phyloP scores from a whole-genome alignment of 192 early-diverging fungal genomes.

The Podila epicladia region DNA sequence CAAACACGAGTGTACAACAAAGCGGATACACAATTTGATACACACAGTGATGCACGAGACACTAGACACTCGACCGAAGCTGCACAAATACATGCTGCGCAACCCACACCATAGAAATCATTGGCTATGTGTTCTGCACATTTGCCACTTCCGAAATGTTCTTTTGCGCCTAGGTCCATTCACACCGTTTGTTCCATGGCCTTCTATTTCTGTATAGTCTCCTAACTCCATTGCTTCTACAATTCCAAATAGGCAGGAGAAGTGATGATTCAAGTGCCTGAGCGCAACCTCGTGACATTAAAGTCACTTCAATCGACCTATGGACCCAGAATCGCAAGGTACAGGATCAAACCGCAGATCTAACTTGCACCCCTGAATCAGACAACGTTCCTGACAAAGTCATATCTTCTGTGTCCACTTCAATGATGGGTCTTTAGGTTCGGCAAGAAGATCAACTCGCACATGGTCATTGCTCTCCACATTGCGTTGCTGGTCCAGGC shows the following conservation, averaged over 20 bases:
- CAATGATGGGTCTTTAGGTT: constrained; percentile 7
- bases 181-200: not conserved
- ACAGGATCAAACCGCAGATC: not conserved
- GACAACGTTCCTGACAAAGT: not conserved
- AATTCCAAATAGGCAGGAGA: constrained; percentile 55
- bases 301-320: constrained; percentile 45
- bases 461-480: constrained; percentile 60
- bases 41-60: constrained; percentile 8
- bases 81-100: not conserved
- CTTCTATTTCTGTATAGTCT: no score
- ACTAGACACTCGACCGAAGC: not conserved
- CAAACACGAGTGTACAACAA: not conserved
- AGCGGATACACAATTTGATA: not conserved
- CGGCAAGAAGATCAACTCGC: constrained; percentile 52
- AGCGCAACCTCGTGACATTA: constrained; percentile 57
- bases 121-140: no score
- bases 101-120: not conserved
- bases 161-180: not conserved
- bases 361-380: not conserved
- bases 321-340: constrained; percentile 48
- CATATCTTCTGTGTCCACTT: not conserved
- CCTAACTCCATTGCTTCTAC: not conserved
- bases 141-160: no score
- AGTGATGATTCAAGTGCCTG: constrained; percentile 62
- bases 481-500: constrained; percentile 48